Conservation (phyloP, 306 rosid genomes). For the Canavalia ensiformis region DNA sequence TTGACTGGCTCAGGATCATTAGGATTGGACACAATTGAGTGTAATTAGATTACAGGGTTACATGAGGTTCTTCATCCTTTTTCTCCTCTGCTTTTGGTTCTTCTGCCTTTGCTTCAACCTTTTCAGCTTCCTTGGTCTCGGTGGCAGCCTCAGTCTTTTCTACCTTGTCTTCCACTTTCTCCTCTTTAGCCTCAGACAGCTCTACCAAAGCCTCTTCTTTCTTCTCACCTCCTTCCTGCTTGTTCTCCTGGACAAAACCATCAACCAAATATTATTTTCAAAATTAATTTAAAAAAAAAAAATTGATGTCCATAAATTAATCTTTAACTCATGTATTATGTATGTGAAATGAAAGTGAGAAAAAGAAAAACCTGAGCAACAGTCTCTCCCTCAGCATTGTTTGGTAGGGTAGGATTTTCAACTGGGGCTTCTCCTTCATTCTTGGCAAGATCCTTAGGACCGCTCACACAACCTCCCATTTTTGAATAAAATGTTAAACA, state of each 20-base stretch:
- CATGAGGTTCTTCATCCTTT: slow-evolving; percentile 33
- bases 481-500: neutral
- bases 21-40: neutral
- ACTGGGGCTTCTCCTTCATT: slow-evolving; percentile 40
- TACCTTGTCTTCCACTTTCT: slow-evolving; percentile 37
- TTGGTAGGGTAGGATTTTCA: slow-evolving; percentile 53
- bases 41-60: slow-evolving; percentile 23
- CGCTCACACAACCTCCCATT: slow-evolving; percentile 96
- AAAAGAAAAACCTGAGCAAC: slow-evolving; percentile 46
- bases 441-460: slow-evolving; percentile 61
- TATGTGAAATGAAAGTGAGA: neutral
- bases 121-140: slow-evolving; percentile 29
- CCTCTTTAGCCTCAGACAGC: slow-evolving; percentile 47
- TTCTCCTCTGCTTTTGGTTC: neutral
- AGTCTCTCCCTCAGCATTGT: slow-evolving; percentile 45
- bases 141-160: slow-evolving; percentile 41
- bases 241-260: slow-evolving; percentile 48
- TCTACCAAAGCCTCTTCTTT: slow-evolving; percentile 61
- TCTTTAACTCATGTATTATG: too few relatives aligned
- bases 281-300: too few relatives aligned
- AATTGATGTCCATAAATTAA: too few relatives aligned
- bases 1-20: neutral
- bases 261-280: neutral
- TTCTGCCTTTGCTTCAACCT: neutral
- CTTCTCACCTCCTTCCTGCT: slow-evolving; percentile 45